Percentiles rank a stretch among this genome's conserved stretches.
These are phyloP conservation scores for Aspergillus cristatus DNA, from an alignment of 495 filamentous ascomycete genomes.

Conservation along the genomic window DNA sequence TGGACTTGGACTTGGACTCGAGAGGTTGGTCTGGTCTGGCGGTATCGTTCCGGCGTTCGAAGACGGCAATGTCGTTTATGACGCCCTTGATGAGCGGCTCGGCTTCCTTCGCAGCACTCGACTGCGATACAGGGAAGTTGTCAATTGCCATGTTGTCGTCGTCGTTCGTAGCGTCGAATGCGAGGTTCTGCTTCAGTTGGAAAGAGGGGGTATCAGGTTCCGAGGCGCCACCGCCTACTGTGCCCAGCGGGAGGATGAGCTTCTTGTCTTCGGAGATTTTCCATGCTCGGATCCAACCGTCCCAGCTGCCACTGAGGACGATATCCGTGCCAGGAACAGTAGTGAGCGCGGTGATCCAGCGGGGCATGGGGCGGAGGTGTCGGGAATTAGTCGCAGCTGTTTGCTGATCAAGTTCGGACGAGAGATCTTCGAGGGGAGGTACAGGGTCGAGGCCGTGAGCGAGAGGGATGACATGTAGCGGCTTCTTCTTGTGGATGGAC, in stretches of 20 bases:
- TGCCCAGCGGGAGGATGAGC: conserved; percentile 61
- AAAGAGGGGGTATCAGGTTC: conserved; percentile 27
- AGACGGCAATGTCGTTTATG: conserved; percentile 75
- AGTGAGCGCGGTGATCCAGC: conserved; percentile 84
- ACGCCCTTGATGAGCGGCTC: conserved; percentile 55
- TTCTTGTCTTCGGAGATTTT: conserved; percentile 72
- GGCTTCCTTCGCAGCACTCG: conserved; percentile 7
- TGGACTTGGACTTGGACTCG: conserved; percentile 41
- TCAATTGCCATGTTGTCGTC: conserved; percentile 18
- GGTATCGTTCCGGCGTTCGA: conserved; percentile 49
- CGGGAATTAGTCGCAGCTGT: conserved; percentile 47
- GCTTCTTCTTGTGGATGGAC: conserved; percentile 90
- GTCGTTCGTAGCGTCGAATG: conserved; percentile 14
- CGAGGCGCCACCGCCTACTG: conserved; percentile 39
- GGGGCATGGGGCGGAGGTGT: conserved; percentile 42
- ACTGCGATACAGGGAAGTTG: conserved; percentile 1
- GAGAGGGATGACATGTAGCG: conserved; percentile 65
- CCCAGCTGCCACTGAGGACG: conserved; percentile 86
- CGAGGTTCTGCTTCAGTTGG: conserved; percentile 28
- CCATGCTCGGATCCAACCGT: conserved; percentile 83
- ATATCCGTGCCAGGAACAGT: conserved; percentile 82
- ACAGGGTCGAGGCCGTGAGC: conserved; percentile 74
- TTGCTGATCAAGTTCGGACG: conserved; percentile 55
- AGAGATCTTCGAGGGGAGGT: conserved; percentile 56
- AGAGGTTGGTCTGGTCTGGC: conserved; percentile 14